Evolutionary conservation across 225 moss, liverwort and hornwort genomes (phyloP), one percentile per base, ranked within the genome.

Genomic region (Straminergon stramineum): DNA sequence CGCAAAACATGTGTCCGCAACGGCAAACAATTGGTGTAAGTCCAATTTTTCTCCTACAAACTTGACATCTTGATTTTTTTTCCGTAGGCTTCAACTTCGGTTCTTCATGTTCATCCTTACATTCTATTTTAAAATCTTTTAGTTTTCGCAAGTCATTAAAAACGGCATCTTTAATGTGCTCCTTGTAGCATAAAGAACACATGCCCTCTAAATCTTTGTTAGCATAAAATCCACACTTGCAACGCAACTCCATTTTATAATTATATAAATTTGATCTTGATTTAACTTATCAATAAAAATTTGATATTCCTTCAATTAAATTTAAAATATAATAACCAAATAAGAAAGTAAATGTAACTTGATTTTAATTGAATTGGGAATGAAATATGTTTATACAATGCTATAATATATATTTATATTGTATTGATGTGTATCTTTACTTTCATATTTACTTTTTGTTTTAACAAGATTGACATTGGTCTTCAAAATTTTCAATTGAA

Each of bases 41-140:
- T 79, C 48, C 78, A 84, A 79, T 4, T 63, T 84, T 89, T 34
- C 7, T 78, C 1, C 4, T 37, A 37, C 68, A 84, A 78, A 84
- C 3, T 21, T 22, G 9, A 60, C 78, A 79, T 67, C 6, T 89
- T 9, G 20, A 22, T 1, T n/a, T 79, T 27, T 21, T 51, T 17
- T 53, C 32, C 19, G 1, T 3, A 15, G 22, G 9, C 10, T 37
- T 21, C 1, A 1, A 0, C 10, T 68, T 43, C 17, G 9, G 21
- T 48, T 34, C 34, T 62, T n/a, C 6, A 27, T 1, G 23, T 10
- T 11, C 10, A 10, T 26, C 57, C 1, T 74, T 14, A 7, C 18
- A 27, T 7, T 52, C 30, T 63, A 22, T 9, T 55, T 41, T 73
- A 1, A 66, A 51, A 26, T 51, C 11, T 13, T 6, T 6, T 7